Evolutionary conservation across 768 basidiomycete genomes (phyloP).

Genomic region (Thelephora aurantiotincta): DNA sequence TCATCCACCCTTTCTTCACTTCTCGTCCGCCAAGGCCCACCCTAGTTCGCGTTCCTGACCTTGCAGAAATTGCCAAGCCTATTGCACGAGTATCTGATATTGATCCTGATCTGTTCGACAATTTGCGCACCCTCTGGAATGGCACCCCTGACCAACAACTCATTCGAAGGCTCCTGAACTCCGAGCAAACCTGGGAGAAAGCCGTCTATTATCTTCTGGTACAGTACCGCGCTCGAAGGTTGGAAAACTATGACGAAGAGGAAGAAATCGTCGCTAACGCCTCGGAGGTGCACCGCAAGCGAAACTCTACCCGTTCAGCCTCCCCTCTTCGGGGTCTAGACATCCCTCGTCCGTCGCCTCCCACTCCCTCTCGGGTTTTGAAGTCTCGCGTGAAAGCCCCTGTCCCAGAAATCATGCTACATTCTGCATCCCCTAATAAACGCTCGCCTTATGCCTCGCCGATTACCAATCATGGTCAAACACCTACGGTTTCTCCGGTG

Average conservation of each 20-base stretch:
- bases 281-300: constrained; percentile 11
- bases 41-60: constrained; percentile 33
- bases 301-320: constrained; percentile 16
- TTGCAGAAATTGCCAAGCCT: constrained; percentile 58
- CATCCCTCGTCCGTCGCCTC: constrained; percentile 8
- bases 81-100: constrained; percentile 50
- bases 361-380: constrained; percentile 7
- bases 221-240: constrained; percentile 61
- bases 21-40: constrained; percentile 33
- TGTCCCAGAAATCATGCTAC: background rate
- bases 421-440: constrained; percentile 9
- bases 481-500: constrained; percentile 13
- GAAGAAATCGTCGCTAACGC: constrained; percentile 28
- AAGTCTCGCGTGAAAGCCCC: background rate
- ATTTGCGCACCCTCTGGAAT: constrained; percentile 87
- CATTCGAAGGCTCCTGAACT: constrained; percentile 45
- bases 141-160: constrained; percentile 65
- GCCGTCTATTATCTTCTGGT: constrained; percentile 87
- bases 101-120: constrained; percentile 81
- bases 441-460: constrained; percentile 14
- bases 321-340: constrained; percentile 35
- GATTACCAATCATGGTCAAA: constrained; percentile 9
- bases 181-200: constrained; percentile 84
- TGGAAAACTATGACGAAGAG: constrained; percentile 66
- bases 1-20: constrained; percentile 67